Percentiles rank a stretch among this genome's conserved stretches.
These are phyloP conservation scores for Serendipita sp. DNA, from an alignment of 768 basidiomycete species.

Conservation along the genomic window DNA sequence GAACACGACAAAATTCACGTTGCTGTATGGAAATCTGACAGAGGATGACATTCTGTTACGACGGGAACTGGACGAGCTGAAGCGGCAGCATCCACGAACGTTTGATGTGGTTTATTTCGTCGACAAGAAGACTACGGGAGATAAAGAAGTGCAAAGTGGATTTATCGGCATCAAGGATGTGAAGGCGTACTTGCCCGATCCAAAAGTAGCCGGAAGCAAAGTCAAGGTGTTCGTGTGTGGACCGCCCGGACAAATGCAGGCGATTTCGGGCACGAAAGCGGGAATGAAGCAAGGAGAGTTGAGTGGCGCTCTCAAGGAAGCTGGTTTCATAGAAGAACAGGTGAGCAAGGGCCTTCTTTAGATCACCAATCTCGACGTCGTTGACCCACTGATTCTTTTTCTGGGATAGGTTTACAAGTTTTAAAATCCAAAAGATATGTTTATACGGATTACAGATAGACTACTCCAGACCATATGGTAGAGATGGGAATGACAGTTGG, in stretches of 20 bases:
- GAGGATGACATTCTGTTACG: slow-evolving; percentile 82
- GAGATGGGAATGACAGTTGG: too few relatives aligned
- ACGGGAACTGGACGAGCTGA: slow-evolving; percentile 53
- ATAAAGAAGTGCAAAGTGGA: slow-evolving; percentile 40
- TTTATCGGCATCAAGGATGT: slow-evolving; percentile 60
- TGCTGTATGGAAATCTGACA: slow-evolving; percentile 81
- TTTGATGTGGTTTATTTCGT: slow-evolving; percentile 76
- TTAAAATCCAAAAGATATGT: too few relatives aligned
- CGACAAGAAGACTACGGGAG: slow-evolving; percentile 33
- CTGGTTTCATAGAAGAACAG: slow-evolving; percentile 73
- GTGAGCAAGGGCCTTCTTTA: slow-evolving; percentile 22
- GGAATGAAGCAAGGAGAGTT: slow-evolving; percentile 76
- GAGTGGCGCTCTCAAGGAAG: slow-evolving; percentile 69
- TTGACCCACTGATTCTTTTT: too few relatives aligned
- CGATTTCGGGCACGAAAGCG: slow-evolving; percentile 76
- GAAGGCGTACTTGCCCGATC: slow-evolving; percentile 45
- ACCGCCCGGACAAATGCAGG: slow-evolving; percentile 77
- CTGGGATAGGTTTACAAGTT: too few relatives aligned
- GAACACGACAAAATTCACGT: slow-evolving; percentile 89
- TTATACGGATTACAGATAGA: too few relatives aligned
- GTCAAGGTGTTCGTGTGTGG: slow-evolving; percentile 84
- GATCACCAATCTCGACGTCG: too few relatives aligned
- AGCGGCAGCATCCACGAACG: slow-evolving; percentile 48
- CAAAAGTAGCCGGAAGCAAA: slow-evolving; percentile 50
- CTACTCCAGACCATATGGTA: too few relatives aligned